Evolutionary conservation across 2,329 filamentous ascomycete species (phyloP), one percentile per base, ranked within the genome.

Genomic region (Plenodomus tracheiphilus): DNA sequence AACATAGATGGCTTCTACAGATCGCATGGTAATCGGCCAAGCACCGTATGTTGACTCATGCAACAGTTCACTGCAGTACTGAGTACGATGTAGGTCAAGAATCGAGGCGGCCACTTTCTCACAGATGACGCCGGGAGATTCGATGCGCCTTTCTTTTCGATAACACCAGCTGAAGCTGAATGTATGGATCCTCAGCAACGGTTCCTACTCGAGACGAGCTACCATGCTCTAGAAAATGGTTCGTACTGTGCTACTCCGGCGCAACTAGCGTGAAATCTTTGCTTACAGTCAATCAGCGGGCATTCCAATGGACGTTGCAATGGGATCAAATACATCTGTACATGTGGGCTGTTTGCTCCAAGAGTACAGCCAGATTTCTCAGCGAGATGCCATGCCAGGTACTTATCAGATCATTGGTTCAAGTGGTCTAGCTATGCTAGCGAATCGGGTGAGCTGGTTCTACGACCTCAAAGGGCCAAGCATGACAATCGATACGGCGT

Each of bases 401-500:
- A 51, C 41, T 30, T 49, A 49, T 16, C 42, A 46, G 11, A 38
- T 43, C 10, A 28, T 44, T 16, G 50, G 46, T 11, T 43, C 43
- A 4, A 41, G 39, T 21, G 42, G 39, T n/a, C 22, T 42, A 35
- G 34, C 40, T 40, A 61, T 53, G 42, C 30, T 45, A 20, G 42
- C 18, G 25, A 64, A 64, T 41, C 45, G 59, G 16, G 35, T 62
- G 8, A 63, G 58, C 11, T 62, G 51, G 53, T 54, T 59, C n/a
- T 69, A 60, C 32, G 51, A 67, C 35, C 49, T 66, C 0, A 41
- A 43, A 13, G 65, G 65, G 1, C 51, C 64, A 0, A 61, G 57
- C 19, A 21, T 66, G 35, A 60, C 57, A 0, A 25, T 69, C 9
- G 59, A 68, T 36, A 68, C 65, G 9, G 64, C 61, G 2, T 69